phyloP scores from a whole-genome alignment of 2,329 filamentous ascomycete genomes.

The Aureobasidium leucospermi region DNA sequence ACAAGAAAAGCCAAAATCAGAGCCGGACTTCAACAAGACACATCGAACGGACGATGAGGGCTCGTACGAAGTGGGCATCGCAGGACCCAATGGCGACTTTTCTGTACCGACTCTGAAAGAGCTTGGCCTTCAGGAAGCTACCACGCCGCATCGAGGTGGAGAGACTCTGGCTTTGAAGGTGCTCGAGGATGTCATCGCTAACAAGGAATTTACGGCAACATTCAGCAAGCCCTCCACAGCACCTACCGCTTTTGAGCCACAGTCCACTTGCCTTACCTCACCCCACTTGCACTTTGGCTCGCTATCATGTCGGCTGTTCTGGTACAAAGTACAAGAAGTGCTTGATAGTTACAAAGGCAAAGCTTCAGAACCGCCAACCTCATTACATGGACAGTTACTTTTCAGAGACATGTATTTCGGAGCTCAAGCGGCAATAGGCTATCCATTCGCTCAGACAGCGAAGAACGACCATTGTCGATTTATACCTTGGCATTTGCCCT shows the following conservation, averaged over 20 bases:
- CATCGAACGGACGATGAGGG: conserved; percentile 52
- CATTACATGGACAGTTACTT: conserved; percentile 62
- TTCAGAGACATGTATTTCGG: conserved; percentile 83
- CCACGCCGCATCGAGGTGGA: conserved; percentile 62
- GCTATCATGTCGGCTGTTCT: conserved; percentile 63
- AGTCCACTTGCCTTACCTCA: conserved; percentile 65
- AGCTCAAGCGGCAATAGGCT: conserved; percentile 62
- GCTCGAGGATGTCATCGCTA: conserved; percentile 52
- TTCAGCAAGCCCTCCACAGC: conserved; percentile 72
- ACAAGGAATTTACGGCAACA: conserved; percentile 61
- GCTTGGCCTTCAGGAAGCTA: conserved; percentile 58
- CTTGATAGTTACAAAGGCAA: conserved; percentile 52
- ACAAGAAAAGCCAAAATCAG: conserved; percentile 44
- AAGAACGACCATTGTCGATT: conserved; percentile 64
- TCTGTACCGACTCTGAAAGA: conserved; percentile 64
- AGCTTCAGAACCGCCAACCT: conserved; percentile 55
- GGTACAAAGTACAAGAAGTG: conserved; percentile 61
- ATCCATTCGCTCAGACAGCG: conserved; percentile 55
- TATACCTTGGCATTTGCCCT: conserved; percentile 70
- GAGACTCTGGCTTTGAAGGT: conserved; percentile 56
- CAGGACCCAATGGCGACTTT: conserved; percentile 63
- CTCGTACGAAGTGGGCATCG: conserved; percentile 50
- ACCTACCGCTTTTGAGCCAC: conserved; percentile 65
- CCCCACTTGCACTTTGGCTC: conserved; percentile 69
- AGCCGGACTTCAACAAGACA: conserved; percentile 54